Conservation (phyloP, 257 asterid species). For the Solanum corneliomulleri region DNA sequence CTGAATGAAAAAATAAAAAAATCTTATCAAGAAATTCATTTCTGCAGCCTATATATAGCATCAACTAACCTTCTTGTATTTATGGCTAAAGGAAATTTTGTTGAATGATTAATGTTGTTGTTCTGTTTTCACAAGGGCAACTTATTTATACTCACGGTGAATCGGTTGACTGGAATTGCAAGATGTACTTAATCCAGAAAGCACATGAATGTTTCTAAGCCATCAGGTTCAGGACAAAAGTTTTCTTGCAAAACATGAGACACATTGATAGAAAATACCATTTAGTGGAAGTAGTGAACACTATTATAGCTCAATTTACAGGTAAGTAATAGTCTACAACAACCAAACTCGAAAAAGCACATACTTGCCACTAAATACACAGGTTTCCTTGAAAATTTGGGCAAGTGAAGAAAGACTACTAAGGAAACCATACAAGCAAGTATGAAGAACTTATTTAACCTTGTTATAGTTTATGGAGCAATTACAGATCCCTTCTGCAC, state of each 20-base stretch:
- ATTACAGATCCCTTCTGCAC: slow-evolving; percentile 90
- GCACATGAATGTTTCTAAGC: not conserved
- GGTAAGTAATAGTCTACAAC: slow-evolving; percentile 16
- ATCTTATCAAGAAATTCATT: no score
- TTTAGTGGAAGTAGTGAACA: not conserved
- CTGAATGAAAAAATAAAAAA: not conserved
- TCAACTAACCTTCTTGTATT: no score
- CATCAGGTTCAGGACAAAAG: not conserved
- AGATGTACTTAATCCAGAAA: not conserved
- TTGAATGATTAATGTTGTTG: no score
- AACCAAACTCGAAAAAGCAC: slow-evolving; percentile 10
- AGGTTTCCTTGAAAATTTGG: slow-evolving; percentile 12
- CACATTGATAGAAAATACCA: not conserved
- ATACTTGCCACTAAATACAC: slow-evolving; percentile 12
- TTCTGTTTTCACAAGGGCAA: no score
- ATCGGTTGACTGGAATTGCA: no score
- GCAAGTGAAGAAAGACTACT: slow-evolving; percentile 12
- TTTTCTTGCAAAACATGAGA: not conserved
- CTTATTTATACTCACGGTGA: no score
- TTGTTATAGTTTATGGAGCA: not conserved
- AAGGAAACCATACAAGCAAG: slow-evolving; percentile 26
- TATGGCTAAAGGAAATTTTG: no score
- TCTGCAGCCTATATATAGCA: no score
- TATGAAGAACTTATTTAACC: slow-evolving; percentile 23
- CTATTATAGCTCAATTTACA: slow-evolving; percentile 11